These are phyloP conservation scores for Hortaea sp. DNA, from an alignment of 2,329 filamentous ascomycete genomes.

Conservation along the genomic window DNA sequence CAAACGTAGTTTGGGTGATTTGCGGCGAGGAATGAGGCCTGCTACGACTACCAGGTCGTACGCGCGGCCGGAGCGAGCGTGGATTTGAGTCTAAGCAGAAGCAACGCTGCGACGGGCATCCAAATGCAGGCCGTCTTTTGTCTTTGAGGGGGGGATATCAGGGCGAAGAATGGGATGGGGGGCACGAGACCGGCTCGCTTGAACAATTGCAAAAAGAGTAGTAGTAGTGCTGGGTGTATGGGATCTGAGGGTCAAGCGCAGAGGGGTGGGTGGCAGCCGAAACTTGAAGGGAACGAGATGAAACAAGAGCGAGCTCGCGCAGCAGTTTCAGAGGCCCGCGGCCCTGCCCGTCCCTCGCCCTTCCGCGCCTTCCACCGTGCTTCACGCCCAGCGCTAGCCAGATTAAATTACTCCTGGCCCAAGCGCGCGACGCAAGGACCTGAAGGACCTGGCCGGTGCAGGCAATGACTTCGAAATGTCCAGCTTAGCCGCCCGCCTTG, in stretches of 20 bases:
- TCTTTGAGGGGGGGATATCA: neutral
- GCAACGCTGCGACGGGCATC: neutral
- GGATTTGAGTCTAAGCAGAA: neutral
- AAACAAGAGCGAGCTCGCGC: neutral
- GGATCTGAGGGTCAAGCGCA: neutral
- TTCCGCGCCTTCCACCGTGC: too few species aligned
- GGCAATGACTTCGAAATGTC: too few species aligned
- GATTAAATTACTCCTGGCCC: too few species aligned
- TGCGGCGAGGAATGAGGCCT: slow-evolving; percentile 1
- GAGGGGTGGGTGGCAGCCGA: neutral
- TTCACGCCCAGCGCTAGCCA: too few species aligned
- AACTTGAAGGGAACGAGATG: neutral
- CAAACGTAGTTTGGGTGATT: slow-evolving; percentile 4
- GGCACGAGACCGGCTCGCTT: slow-evolving; percentile 4
- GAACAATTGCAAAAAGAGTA: neutral
- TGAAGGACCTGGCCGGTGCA: too few species aligned
- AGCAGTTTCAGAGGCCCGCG: too few species aligned
- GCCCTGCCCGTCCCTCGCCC: too few species aligned
- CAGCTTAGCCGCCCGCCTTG: too few species aligned
- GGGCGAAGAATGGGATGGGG: neutral
- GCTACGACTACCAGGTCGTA: slow-evolving; percentile 1
- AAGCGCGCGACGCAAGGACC: too few species aligned
- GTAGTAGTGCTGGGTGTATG: neutral
- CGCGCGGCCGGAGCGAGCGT: neutral
- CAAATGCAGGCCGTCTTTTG: neutral